Percentiles rank a stretch among this genome's conserved stretches.
phyloP scores from a whole-genome alignment of 176 grass and related monocot genomes.

The Carex scoparia region DNA sequence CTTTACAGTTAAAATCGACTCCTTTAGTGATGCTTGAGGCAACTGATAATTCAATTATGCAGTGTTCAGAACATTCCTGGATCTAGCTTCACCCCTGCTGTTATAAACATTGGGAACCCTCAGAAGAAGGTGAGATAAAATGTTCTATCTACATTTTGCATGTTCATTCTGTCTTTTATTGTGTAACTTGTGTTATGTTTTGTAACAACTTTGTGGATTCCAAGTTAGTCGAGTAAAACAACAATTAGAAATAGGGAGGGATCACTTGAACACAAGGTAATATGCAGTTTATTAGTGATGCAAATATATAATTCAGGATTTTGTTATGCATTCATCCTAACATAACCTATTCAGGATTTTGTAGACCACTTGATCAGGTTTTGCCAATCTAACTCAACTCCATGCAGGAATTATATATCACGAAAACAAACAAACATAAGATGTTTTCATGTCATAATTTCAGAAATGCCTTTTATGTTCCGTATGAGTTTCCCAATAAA shows the following conservation, averaged over 20 bases:
- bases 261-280: too few species aligned
- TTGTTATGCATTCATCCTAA: background rate
- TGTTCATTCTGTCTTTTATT: background rate
- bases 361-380: background rate
- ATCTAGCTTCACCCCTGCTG: background rate
- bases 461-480: too few species aligned
- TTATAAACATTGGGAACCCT: background rate
- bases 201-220: background rate
- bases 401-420: background rate
- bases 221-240: background rate
- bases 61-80: background rate
- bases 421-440: background rate
- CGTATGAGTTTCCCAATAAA: too few species aligned
- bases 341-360: background rate
- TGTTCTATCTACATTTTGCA: background rate
- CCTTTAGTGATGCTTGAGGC: background rate
- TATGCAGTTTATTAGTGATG: background rate
- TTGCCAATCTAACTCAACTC: background rate
- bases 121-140: slow-evolving; percentile 2
- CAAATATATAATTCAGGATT: background rate
- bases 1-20: background rate
- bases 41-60: background rate
- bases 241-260: background rate
- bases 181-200: background rate
- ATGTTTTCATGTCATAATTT: too few species aligned